Base-by-base conservation (phyloP, 352 stramenopile genomes). In the Pythium aphanidermatum region DNA sequence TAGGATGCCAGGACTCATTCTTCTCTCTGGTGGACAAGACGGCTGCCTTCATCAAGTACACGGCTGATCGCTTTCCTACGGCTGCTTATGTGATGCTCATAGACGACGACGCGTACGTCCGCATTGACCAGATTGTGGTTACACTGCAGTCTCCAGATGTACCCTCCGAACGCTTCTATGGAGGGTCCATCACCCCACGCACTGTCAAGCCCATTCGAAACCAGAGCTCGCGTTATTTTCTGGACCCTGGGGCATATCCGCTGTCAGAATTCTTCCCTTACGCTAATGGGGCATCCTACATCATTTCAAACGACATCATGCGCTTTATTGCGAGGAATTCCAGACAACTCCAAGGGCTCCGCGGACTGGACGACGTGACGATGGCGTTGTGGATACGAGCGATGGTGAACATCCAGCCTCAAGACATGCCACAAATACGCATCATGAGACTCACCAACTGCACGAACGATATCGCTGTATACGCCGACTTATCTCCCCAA, bases 291-390 rank as follows among this genome's bases (percentile, higher is more conserved):
- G 38, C 59, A 13, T 47, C 63, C 46, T 70, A 68, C 28, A 13
- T 70, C n/a, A 32, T 70, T 12, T 70, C 58, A 10, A 25, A 17
- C 5, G 60, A 69, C 43, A 48, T 50, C 33, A 51, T 60, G 10
- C 34, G 62, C 5, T 73, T 66, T 25, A 48, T 73, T 19, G 53
- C 40, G 6, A 19, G n/a, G 4, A 65, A 73, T 39, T 20, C 29
- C 3, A 5, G 40, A 3, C 6, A 14, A 5, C 17, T 52, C 2
- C 23, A 19, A 5, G 33, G 34, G 3, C 17, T 44, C 4, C 55
- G 40, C 2, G 56, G 45, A 0, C 50, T 85, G 23, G 74, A 86
- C 35, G 73, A 84, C 51, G 69, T 82, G 39, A 74, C 62, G 1
- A 39, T 84, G 7, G 58, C 60, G 24, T 36, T 28, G 11, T 46